Percentiles rank a stretch among this genome's conserved stretches.
Conservation (phyloP, 2,329 filamentous ascomycete species). For the Bipolaris victoriae region DNA sequence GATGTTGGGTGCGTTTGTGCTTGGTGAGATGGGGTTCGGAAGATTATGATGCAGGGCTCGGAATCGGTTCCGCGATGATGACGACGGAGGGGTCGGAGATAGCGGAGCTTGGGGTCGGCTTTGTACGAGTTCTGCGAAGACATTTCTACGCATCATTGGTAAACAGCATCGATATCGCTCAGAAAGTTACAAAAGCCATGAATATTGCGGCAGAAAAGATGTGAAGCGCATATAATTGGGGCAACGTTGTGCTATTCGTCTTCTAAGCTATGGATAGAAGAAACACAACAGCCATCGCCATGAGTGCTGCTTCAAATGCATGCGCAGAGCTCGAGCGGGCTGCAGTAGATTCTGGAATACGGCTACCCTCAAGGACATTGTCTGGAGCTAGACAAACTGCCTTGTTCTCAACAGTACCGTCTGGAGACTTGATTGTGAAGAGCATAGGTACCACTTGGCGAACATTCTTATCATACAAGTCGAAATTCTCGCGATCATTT, state of each 20-base stretch:
- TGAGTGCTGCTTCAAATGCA: too few species aligned
- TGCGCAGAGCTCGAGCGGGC: too few species aligned
- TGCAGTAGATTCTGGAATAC: not conserved
- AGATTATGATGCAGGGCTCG: constrained; percentile 6
- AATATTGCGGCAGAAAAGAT: too few species aligned
- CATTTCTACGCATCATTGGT: too few species aligned
- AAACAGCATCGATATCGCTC: too few species aligned
- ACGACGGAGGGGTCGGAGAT: constrained; percentile 2
- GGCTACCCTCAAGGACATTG: not conserved
- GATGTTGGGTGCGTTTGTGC: not conserved
- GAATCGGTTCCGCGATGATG: constrained; percentile 12
- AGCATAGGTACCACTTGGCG: not conserved
- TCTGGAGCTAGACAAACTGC: not conserved
- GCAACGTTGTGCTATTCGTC: too few species aligned
- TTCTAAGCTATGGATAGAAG: too few species aligned
- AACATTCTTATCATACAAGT: not conserved
- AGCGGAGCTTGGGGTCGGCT: not conserved
- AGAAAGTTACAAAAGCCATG: too few species aligned
- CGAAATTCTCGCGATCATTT: not conserved
- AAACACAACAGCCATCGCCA: too few species aligned
- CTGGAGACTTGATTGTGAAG: not conserved
- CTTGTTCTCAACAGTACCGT: not conserved
- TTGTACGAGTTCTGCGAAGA: not conserved
- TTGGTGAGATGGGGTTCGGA: not conserved
- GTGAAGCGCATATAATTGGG: too few species aligned